phyloP scores from a whole-genome alignment of 495 filamentous ascomycete genomes.

The Hapsidospora chrysogenum region DNA sequence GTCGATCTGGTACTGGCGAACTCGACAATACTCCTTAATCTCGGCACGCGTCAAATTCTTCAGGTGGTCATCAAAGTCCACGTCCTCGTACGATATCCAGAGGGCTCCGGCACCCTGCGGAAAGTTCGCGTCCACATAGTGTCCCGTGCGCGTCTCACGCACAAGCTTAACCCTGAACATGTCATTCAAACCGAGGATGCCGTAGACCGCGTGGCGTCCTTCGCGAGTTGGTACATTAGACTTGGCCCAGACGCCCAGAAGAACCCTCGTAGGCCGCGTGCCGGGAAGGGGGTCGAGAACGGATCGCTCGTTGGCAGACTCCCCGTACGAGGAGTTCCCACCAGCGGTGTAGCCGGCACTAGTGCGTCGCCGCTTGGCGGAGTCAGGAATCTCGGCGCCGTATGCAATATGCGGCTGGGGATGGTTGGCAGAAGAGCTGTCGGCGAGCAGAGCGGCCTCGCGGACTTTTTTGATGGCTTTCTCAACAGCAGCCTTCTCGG shows the following conservation, averaged over 20 bases:
- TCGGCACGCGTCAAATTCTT: conserved; percentile 23
- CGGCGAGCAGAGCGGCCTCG: conserved; percentile 6
- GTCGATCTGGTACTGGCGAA: conserved; percentile 31
- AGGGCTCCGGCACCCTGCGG: conserved; percentile 32
- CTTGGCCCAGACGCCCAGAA: conserved; percentile 31
- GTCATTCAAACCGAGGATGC: conserved; percentile 32
- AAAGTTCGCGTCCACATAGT: conserved; percentile 28
- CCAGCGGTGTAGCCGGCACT: conserved; percentile 5
- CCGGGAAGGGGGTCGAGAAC: conserved; percentile 10
- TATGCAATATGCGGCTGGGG: conserved; percentile 21
- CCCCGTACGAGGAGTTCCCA: conserved; percentile 2
- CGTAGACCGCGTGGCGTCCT: conserved; percentile 34
- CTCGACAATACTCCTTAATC: conserved; percentile 36
- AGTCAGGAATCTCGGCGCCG: conserved; percentile 22
- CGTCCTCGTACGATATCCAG: conserved; percentile 39
- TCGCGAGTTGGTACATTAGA: conserved; percentile 17
- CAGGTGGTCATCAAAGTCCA: conserved; percentile 29
- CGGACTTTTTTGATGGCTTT: conserved; percentile 17
- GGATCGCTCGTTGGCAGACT: not conserved
- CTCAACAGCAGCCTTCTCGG: conserved; percentile 15
- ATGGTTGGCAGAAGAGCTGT: conserved; percentile 18
- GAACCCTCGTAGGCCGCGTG: conserved; percentile 26
- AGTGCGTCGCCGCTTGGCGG: conserved; percentile 16
- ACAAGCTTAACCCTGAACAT: conserved; percentile 37
- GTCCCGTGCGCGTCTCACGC: conserved; percentile 30